Evolutionary conservation across 2,329 filamentous ascomycete genomes (phyloP).

Genomic region (Colletotrichum graminicola): DNA sequence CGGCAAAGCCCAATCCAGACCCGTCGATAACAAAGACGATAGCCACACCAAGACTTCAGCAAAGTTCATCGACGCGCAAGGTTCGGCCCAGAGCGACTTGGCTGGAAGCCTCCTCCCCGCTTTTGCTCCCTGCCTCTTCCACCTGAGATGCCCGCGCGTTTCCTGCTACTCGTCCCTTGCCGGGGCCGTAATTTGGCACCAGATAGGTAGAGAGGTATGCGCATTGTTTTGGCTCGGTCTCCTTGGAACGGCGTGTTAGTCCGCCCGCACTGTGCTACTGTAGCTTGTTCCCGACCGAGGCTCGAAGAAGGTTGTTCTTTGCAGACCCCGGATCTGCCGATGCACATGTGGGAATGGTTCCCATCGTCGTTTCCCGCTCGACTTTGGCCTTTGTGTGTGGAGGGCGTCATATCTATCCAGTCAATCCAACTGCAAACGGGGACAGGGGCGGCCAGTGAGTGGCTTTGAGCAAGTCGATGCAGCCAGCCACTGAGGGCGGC

Average conservation of each 20-base stretch:
- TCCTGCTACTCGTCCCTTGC: slow-evolving; percentile 8
- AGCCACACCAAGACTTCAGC: slow-evolving; percentile 1
- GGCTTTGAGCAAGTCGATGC: background rate
- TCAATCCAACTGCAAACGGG: slow-evolving; percentile 16
- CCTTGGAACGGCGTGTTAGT: slow-evolving; percentile 12
- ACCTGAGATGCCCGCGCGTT: slow-evolving; percentile 4
- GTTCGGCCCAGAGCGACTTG: slow-evolving; percentile 8
- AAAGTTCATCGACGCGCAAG: background rate
- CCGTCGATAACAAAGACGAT: slow-evolving; percentile 26
- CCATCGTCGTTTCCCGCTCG: background rate
- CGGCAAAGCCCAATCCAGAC: slow-evolving; percentile 7
- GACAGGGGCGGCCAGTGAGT: background rate
- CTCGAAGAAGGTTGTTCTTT: background rate
- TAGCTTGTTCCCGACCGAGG: background rate
- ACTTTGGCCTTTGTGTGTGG: background rate
- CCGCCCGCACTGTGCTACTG: background rate
- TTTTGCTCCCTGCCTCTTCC: background rate
- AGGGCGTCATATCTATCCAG: slow-evolving; percentile 3
- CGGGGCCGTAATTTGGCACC: slow-evolving; percentile 27
- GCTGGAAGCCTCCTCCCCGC: background rate
- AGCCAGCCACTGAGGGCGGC: background rate
- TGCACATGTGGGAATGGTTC: background rate
- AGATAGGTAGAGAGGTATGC: slow-evolving; percentile 1
- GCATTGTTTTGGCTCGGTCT: slow-evolving; percentile 34
- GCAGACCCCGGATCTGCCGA: slow-evolving; percentile 1